Evolutionary conservation across 805 yeast species (phyloP), one percentile per base, ranked within the genome.

Genomic region (Myxozyma nipponensis): DNA sequence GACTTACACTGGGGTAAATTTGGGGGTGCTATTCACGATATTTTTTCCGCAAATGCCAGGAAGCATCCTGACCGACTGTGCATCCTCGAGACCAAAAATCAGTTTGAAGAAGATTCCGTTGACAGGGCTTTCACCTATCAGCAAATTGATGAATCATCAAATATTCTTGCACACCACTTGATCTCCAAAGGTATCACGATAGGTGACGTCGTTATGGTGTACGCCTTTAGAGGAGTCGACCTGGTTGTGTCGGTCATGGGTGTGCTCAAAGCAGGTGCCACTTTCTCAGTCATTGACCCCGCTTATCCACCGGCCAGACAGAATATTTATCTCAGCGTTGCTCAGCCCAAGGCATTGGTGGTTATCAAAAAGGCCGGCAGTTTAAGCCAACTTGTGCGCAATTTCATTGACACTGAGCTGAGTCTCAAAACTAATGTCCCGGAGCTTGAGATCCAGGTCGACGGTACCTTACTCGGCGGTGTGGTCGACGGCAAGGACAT

Each of bases 301-400:
- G 98, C 98, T 3, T 93, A 93, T 68, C 99, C 99, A 39, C 96
- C 98, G 17, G 95, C 95, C 7, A 81, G 99, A 70, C 99, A 93
- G 70, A 93, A 87, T 57, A 80, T 93, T 54, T 93, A 93, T 68
- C 75, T 93, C 50, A 81, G 86, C 42, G 99, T 93, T 15, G 98
- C 98, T 34, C 81, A 84, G 68, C 99, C 99, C 30, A 79, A 73
- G 61, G 98, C 95, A 57, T 76, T 93, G 60, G 83, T 93, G 54
- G 95, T 90, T 18, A 82, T 93, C 60, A 83, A 83, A 60, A 86
- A 88, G 66, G 98, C 98, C 1, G 98, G 98, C 25, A 67, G 72
- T 39, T 73, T 95, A 63, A 88, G 86, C 62, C 77, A 78, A 38
- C 70, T 82, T 44, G 99, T 93, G 24, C 85, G 78, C 60, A 81